Conservation (phyloP, 2,329 filamentous ascomycete species). For the Penicillium vulpinum region DNA sequence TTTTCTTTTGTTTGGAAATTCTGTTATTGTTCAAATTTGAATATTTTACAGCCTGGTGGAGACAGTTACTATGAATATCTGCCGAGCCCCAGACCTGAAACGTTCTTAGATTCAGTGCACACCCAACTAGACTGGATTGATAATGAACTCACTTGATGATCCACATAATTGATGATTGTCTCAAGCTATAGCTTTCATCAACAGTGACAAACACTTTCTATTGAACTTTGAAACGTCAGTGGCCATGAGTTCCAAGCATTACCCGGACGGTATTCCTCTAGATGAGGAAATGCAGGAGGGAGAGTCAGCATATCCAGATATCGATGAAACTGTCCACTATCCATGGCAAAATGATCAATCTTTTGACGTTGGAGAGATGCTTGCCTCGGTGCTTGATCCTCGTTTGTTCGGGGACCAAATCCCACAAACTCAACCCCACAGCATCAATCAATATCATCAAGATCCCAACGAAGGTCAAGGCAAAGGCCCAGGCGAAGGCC, state of each 20-base stretch:
- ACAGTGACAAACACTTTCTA: neutral
- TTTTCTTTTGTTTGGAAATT: neutral
- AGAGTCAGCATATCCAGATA: conserved; percentile 34
- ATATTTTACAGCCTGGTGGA: conserved; percentile 17
- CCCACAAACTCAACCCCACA: conserved; percentile 3
- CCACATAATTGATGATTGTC: conserved; percentile 8
- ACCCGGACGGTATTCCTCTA: conserved; percentile 13
- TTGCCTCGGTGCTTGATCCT: conserved; percentile 34
- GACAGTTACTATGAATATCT: conserved; percentile 24
- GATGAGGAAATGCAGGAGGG: conserved; percentile 22
- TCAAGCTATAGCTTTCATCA: neutral
- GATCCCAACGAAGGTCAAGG: conserved; percentile 1
- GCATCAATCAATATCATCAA: conserved; percentile 3
- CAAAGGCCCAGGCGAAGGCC: conserved; percentile 9
- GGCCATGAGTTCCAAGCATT: conserved; percentile 19
- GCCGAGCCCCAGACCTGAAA: conserved; percentile 21
- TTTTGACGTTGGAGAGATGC: conserved; percentile 12
- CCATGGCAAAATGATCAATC: conserved; percentile 32
- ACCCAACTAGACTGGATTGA: conserved; percentile 19
- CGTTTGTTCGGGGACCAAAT: conserved; percentile 33
- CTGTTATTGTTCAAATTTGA: neutral
- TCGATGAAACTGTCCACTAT: conserved; percentile 36
- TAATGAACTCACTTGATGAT: conserved; percentile 16
- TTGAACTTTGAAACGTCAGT: neutral
- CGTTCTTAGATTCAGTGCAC: conserved; percentile 14